These are phyloP conservation scores for Pseudogymnoascus sp. DNA, from an alignment of 2,329 filamentous ascomycete genomes.

Conservation along the genomic window DNA sequence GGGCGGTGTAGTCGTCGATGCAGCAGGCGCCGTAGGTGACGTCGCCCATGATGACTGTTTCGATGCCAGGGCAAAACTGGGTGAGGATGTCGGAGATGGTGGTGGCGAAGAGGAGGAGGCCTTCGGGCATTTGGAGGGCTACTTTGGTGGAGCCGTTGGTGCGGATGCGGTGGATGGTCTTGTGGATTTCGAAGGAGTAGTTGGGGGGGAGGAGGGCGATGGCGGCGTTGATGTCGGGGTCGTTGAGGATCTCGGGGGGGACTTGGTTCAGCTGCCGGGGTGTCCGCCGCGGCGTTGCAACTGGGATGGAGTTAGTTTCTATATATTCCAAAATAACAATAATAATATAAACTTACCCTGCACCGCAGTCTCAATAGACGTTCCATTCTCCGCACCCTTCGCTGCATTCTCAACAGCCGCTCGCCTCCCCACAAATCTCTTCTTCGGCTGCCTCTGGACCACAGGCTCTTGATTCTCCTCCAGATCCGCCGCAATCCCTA, in stretches of 20 bases:
- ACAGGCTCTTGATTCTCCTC: conserved; percentile 45
- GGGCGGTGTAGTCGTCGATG: conserved; percentile 95
- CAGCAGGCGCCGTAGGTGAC: conserved; percentile 98
- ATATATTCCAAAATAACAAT: not conserved
- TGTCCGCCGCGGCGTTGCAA: conserved; percentile 53
- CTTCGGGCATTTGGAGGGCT: conserved; percentile 95
- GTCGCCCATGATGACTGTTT: conserved; percentile 97
- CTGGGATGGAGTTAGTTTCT: not conserved
- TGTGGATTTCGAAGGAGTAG: conserved; percentile 97
- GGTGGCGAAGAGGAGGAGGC: conserved; percentile 87
- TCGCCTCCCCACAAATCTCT: conserved; percentile 81
- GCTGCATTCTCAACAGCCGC: conserved; percentile 57
- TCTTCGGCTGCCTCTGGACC: conserved; percentile 66
- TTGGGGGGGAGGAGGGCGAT: conserved; percentile 84
- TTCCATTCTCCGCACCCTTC: conserved; percentile 25
- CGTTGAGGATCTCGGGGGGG: conserved; percentile 75
- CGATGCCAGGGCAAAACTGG: conserved; percentile 83
- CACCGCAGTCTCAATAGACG: conserved; percentile 51
- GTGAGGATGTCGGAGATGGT: conserved; percentile 95
- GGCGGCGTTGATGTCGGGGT: conserved; percentile 77
- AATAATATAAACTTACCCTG: conserved; percentile 44
- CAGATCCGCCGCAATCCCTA: conserved; percentile 61
- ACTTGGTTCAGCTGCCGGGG: conserved; percentile 86
- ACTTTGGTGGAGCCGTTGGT: conserved; percentile 71
- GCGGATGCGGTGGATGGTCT: conserved; percentile 91